Conservation (phyloP, 768 basidiomycete genomes). For the Phylloporus sp. region DNA sequence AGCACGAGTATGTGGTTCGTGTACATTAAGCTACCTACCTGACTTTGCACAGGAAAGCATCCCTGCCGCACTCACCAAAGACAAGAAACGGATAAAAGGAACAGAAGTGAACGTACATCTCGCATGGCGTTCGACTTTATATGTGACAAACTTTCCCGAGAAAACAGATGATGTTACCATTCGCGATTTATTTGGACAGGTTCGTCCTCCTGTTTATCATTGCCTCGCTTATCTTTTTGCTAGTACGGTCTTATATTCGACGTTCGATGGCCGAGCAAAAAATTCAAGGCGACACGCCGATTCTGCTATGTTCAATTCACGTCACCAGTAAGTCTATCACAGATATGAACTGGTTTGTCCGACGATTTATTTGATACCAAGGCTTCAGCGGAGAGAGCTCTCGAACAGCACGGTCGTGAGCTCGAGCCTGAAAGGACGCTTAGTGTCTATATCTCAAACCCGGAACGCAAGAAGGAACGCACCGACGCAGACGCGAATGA, state of each 20-base stretch:
- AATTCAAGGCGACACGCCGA: slow-evolving; percentile 84
- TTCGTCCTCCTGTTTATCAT: slow-evolving; percentile 29
- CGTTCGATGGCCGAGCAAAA: slow-evolving; percentile 97
- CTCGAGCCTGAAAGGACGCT: slow-evolving; percentile 63
- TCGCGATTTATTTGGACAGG: slow-evolving; percentile 72
- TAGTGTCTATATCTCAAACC: slow-evolving; percentile 85
- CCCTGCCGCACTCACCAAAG: slow-evolving; percentile 85
- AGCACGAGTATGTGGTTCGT: slow-evolving; percentile 37
- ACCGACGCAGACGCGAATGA: slow-evolving; percentile 83
- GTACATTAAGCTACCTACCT: not conserved
- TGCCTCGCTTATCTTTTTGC: slow-evolving; percentile 1
- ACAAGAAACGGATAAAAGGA: slow-evolving; percentile 80
- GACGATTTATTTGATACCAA: slow-evolving; percentile 22
- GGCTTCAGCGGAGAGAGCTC: slow-evolving; percentile 66
- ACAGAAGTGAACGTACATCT: slow-evolving; percentile 81
- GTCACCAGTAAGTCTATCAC: slow-evolving; percentile 55
- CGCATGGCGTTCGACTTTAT: slow-evolving; percentile 91
- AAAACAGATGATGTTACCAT: slow-evolving; percentile 71
- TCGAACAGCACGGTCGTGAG: slow-evolving; percentile 76
- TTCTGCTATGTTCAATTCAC: slow-evolving; percentile 95
- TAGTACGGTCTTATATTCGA: slow-evolving; percentile 92
- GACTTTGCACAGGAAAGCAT: slow-evolving; percentile 57
- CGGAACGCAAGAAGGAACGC: slow-evolving; percentile 82
- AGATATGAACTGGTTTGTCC: not conserved
- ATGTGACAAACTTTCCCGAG: slow-evolving; percentile 94